These are phyloP conservation scores for Serendipita sp. DNA, from an alignment of 768 basidiomycete species.

Conservation along the genomic window DNA sequence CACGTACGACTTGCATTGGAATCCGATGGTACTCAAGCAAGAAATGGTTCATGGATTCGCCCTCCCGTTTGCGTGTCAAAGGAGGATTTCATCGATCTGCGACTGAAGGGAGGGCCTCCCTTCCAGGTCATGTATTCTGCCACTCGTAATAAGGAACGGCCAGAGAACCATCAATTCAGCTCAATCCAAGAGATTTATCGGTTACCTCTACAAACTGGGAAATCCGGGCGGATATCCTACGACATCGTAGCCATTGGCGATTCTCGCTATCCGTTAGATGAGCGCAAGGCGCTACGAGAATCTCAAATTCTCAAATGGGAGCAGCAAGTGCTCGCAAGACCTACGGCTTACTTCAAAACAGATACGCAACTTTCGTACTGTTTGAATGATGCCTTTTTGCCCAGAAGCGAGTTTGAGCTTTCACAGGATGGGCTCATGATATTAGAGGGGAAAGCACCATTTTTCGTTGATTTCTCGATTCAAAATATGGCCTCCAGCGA, in stretches of 20 bases:
- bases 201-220: slow-evolving; percentile 64
- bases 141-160: slow-evolving; percentile 47
- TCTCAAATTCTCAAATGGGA: slow-evolving; percentile 56
- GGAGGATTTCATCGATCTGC: slow-evolving; percentile 68
- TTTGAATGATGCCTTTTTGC: slow-evolving; percentile 46
- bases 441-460: slow-evolving; percentile 76
- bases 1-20: slow-evolving; percentile 41
- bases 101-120: slow-evolving; percentile 75
- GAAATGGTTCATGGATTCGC: slow-evolving; percentile 61
- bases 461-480: slow-evolving; percentile 56
- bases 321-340: slow-evolving; percentile 68
- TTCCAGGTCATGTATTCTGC: slow-evolving; percentile 88
- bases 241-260: slow-evolving; percentile 84
- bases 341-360: slow-evolving; percentile 63
- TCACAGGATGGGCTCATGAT: slow-evolving; percentile 40
- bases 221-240: slow-evolving; percentile 69
- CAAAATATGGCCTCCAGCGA: slow-evolving; percentile 61
- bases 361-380: slow-evolving; percentile 55
- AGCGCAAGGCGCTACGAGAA: slow-evolving; percentile 7
- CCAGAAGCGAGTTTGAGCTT: slow-evolving; percentile 31
- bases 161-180: slow-evolving; percentile 66
- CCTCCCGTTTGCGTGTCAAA: slow-evolving; percentile 68
- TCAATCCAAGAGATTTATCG: slow-evolving; percentile 67
- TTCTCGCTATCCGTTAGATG: slow-evolving; percentile 54
- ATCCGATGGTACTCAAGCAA: slow-evolving; percentile 22